A percentile compares a stretch with the other conserved stretches of the same genome.
Evolutionary conservation across 257 asterid genomes (phyloP).

Genomic region (Perilla frutescens): DNA sequence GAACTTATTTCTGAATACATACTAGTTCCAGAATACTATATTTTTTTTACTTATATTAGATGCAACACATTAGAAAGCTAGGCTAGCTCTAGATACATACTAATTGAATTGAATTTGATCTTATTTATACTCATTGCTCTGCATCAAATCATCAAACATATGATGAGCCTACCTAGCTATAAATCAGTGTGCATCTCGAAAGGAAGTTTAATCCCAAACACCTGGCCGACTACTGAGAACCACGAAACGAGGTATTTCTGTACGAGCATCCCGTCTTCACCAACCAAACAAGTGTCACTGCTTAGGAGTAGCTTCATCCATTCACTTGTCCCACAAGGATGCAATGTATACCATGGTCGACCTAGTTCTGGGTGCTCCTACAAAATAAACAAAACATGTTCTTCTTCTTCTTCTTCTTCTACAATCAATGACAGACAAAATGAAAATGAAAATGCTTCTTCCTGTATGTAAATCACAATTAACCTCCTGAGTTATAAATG

Average conservation of each 20-base stretch:
- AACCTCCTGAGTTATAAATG: conserved; percentile 88
- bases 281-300: neutral
- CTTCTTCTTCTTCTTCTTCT: too few relatives aligned
- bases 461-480: too few relatives aligned
- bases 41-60: too few relatives aligned
- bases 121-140: too few relatives aligned
- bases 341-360: neutral
- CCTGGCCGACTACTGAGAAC: conserved; percentile 10
- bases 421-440: neutral
- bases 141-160: too few relatives aligned
- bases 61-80: neutral
- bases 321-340: too few relatives aligned
- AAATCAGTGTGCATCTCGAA: neutral
- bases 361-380: neutral
- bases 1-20: neutral
- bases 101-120: too few relatives aligned
- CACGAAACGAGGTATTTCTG: conserved; percentile 22
- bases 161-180: neutral
- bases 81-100: too few relatives aligned
- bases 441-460: conserved; percentile 4
- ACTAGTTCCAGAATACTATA: neutral
- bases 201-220: conserved; percentile 21
- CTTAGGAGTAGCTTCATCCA: neutral
- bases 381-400: neutral
- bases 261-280: neutral